Base-by-base conservation (phyloP, 2,329 filamentous ascomycete genomes). In the Drechslera avenae region DNA sequence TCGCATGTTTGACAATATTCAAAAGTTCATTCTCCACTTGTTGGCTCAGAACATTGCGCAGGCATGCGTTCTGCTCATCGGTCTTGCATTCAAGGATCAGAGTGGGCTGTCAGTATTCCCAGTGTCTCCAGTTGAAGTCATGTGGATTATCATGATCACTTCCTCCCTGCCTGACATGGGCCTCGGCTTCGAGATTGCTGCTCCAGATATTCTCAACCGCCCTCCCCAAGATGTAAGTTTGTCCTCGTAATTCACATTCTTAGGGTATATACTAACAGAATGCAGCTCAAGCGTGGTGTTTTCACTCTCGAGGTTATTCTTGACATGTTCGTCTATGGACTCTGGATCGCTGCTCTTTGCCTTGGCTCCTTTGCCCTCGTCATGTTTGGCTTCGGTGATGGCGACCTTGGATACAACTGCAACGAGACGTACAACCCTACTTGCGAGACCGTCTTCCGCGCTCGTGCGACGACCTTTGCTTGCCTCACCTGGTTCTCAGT, bases 81-180 rank as follows among this genome's bases (percentile, higher is more conserved):
- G 91, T 45, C 83, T 96, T 3, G 88, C 81, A 0, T 95, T 96
- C 77, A 88, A 91, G 64, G 91, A 96, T 67, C 60, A 74, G 2
- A 77, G 79, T 8, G 81, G 83, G 7, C 81, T 89, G 54, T 94
- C 90, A 0, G 90, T 96, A 8, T 96, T 95, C 72, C 91, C 91
- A 4, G 83, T 96, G 36, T 86, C 89, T 0, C 90, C 91, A 0
- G 85, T 96, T 9, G 87, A 96, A 64, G 93, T 96, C 56, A 83
- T 96, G 52, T 96, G 90, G 91, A 90, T 96, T 72, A 96, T 96
- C 74, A 93, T 96, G 88, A 83, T 94, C 47, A 96, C 91, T 0
- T 93, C 89, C 33, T 89, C 54, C 7, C 34, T 60, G 30, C 91
- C 91, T 1, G 91, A 92, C 51, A 94, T 96, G 77, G 91, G 91